Conservation (phyloP, 441 rosid genomes). For the Arabidopsis hybrid region DNA sequence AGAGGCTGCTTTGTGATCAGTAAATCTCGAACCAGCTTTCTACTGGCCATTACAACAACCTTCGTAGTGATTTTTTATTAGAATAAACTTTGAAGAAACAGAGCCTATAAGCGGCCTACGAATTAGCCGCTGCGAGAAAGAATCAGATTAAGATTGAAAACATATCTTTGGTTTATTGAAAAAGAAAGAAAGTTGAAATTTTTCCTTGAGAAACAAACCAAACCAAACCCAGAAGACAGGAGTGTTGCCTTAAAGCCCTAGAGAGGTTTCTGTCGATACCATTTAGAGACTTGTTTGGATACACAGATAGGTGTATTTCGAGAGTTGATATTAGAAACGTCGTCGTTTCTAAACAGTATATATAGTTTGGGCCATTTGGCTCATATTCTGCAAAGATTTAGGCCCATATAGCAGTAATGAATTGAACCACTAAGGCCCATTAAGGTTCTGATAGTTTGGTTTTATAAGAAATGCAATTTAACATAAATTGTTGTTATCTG, state of each 20-base stretch:
- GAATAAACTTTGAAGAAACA: neutral
- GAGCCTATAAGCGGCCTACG: constrained; percentile 3
- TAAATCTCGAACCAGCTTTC: constrained; percentile 78
- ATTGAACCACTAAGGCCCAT: neutral
- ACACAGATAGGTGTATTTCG: neutral
- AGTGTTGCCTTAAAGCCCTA: constrained; percentile 36
- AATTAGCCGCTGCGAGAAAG: constrained; percentile 6
- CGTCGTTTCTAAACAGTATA: constrained; percentile 8
- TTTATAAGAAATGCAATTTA: too few relatives aligned
- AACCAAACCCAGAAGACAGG: constrained; percentile 15
- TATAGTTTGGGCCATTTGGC: constrained; percentile 6
- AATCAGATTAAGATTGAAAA: neutral
- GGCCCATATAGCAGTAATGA: neutral
- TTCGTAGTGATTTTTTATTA: neutral
- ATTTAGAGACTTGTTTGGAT: constrained; percentile 25
- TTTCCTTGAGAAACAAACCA: constrained; percentile 36
- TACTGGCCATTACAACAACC: constrained; percentile 56
- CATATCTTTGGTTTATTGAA: neutral
- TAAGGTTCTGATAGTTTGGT: too few relatives aligned
- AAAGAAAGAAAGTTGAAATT: neutral
- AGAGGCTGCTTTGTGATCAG: constrained; percentile 59
- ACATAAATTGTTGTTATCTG: too few relatives aligned
- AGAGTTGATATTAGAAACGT: neutral
- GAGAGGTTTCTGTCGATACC: constrained; percentile 29
- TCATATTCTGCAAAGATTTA: neutral